A percentile compares a stretch with the other conserved stretches of the same genome.
Evolutionary conservation across 1,284 basidiomycete genomes (phyloP).

Genomic region (Malassezia japonica): DNA sequence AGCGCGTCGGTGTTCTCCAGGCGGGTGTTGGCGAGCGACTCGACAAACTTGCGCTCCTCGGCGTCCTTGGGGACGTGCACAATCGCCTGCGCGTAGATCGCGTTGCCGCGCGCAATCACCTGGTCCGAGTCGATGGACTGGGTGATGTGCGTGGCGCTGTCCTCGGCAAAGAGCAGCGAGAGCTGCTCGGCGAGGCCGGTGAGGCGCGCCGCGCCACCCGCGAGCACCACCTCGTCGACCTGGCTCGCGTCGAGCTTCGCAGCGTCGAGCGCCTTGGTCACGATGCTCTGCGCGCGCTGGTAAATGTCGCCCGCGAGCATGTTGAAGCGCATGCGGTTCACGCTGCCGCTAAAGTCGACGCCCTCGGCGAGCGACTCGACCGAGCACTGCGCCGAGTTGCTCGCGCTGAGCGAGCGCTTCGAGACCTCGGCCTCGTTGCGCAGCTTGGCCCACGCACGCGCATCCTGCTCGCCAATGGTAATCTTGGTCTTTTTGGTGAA

Average conservation of each 20-base stretch:
- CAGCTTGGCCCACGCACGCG: constrained; percentile 84
- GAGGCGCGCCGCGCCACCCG: constrained; percentile 76
- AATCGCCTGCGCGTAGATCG: constrained; percentile 62
- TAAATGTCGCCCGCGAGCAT: constrained; percentile 71
- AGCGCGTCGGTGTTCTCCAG: constrained; percentile 49
- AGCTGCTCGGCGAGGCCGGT: constrained; percentile 74
- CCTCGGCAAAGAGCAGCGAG: constrained; percentile 61
- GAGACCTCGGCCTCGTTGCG: constrained; percentile 87
- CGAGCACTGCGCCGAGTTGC: constrained; percentile 72
- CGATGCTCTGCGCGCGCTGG: constrained; percentile 58
- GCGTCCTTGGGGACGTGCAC: constrained; percentile 27
- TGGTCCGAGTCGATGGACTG: constrained; percentile 72
- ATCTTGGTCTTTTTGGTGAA: constrained; percentile 94
- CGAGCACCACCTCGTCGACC: constrained; percentile 72
- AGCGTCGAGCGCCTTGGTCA: constrained; percentile 58
- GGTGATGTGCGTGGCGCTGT: constrained; percentile 51
- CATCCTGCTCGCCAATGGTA: constrained; percentile 53
- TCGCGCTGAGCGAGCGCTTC: constrained; percentile 83
- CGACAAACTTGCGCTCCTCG: constrained; percentile 30
- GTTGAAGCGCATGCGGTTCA: constrained; percentile 90
- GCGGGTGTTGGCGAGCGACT: constrained; percentile 28
- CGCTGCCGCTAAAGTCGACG: constrained; percentile 77
- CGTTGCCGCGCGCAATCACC: constrained; percentile 77
- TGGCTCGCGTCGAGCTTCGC: constrained; percentile 65
- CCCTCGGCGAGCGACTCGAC: constrained; percentile 94